Conservation (phyloP, 345 rosid species). For the Reutealis trisperma region DNA sequence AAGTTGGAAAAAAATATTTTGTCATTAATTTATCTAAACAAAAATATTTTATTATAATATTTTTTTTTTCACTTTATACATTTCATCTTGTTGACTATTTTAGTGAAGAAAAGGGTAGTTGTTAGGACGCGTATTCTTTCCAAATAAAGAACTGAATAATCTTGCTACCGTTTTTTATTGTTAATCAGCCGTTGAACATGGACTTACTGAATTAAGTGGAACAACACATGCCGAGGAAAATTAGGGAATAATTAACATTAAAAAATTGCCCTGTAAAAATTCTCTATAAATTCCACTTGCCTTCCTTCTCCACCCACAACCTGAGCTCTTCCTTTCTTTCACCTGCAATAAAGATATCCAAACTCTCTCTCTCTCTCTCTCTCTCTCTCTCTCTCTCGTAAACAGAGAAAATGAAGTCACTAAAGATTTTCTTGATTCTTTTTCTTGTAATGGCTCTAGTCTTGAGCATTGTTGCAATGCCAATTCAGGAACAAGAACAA, state of each 20-base stretch:
- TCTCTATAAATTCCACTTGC: background rate
- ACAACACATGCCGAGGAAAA: background rate
- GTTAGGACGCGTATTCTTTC: background rate
- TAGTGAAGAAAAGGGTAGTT: background rate
- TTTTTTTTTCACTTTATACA: no score
- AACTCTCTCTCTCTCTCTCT: background rate
- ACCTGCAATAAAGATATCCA: background rate
- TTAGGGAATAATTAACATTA: no score
- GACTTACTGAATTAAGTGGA: background rate
- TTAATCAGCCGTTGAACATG: background rate
- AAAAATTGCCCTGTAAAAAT: background rate
- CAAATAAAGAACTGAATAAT: background rate
- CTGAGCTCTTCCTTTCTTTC: background rate
- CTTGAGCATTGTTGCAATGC: background rate
- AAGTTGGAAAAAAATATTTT: no score
- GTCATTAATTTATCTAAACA: no score
- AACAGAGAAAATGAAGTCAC: conserved; percentile 3
- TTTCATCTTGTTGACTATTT: background rate
- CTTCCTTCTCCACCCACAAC: background rate
- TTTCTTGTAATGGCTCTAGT: background rate
- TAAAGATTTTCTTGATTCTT: conserved; percentile 2
- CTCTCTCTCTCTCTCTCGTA: background rate
- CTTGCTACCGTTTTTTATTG: background rate
- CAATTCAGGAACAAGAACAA: background rate
- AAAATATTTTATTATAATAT: no score